Evolutionary conservation across 257 asterid genomes (phyloP).

Genomic region (Phtheirospermum japonicum): DNA sequence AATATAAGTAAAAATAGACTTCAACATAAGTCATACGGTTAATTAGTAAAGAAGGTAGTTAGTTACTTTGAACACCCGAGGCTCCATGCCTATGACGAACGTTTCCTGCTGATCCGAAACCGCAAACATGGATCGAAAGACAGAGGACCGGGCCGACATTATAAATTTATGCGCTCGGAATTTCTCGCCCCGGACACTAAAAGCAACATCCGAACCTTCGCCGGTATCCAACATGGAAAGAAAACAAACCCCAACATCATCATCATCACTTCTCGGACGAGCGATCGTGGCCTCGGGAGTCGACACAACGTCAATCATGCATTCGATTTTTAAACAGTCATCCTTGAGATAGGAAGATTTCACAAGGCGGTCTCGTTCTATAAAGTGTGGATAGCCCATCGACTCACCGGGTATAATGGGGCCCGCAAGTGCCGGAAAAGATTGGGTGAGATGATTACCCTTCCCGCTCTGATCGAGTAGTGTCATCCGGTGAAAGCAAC

Average conservation of each 20-base stretch:
- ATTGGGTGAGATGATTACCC: neutral
- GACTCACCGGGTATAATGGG: neutral
- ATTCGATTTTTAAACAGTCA: too few species aligned
- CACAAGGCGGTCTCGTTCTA: neutral
- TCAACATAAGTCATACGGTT: neutral
- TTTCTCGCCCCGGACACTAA: neutral
- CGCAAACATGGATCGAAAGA: neutral
- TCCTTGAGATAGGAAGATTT: neutral
- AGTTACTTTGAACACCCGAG: conserved; percentile 8
- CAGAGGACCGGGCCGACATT: neutral
- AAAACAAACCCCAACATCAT: conserved; percentile 1
- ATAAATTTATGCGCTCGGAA: neutral
- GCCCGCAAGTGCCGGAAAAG: neutral
- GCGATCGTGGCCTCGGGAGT: too few species aligned
- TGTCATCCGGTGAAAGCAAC: neutral
- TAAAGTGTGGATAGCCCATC: neutral
- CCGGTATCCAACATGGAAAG: neutral
- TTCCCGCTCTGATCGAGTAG: conserved; percentile 9
- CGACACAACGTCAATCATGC: neutral
- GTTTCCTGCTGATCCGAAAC: neutral
- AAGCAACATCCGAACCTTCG: neutral
- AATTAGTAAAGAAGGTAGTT: neutral
- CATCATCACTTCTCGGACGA: neutral
- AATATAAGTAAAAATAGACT: too few species aligned
- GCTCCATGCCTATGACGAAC: too few species aligned